Evolutionary conservation across 1,284 basidiomycete species (phyloP).

Genomic region (Moesziomyces sp.): DNA sequence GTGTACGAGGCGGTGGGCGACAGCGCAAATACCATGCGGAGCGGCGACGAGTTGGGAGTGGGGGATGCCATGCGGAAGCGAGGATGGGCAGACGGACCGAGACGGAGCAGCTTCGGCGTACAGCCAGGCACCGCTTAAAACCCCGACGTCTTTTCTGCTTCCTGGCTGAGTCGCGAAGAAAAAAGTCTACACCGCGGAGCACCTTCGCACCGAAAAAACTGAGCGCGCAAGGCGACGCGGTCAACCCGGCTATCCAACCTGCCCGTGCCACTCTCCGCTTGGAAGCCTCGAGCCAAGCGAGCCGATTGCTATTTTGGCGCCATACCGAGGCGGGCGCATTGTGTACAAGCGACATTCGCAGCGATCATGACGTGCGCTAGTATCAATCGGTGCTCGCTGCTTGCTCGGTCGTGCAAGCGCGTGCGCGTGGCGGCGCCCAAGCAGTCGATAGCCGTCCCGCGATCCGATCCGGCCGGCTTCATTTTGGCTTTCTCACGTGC

Average conservation of each 20-base stretch:
- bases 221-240: no score
- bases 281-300: no score
- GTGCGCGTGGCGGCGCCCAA: no score
- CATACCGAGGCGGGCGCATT: no score
- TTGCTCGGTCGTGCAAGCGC: not conserved
- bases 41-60: not conserved
- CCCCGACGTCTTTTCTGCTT: slow-evolving; percentile 1
- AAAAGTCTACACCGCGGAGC: not conserved
- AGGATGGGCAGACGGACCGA: slow-evolving; percentile 1
- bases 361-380: no score
- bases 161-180: not conserved
- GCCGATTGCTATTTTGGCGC: no score
- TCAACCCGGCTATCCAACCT: no score
- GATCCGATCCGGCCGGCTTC: not conserved
- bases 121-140: slow-evolving; percentile 5
- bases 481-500: not conserved
- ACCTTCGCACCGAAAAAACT: no score
- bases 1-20: no score
- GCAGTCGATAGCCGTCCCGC: not conserved
- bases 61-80: not conserved
- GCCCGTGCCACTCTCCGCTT: no score
- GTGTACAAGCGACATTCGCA: no score
- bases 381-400: not conserved
- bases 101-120: slow-evolving; percentile 17
- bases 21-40: not conserved